Conservation (phyloP, 805 yeast genomes). For the Wickerhamiella occidentalis region DNA sequence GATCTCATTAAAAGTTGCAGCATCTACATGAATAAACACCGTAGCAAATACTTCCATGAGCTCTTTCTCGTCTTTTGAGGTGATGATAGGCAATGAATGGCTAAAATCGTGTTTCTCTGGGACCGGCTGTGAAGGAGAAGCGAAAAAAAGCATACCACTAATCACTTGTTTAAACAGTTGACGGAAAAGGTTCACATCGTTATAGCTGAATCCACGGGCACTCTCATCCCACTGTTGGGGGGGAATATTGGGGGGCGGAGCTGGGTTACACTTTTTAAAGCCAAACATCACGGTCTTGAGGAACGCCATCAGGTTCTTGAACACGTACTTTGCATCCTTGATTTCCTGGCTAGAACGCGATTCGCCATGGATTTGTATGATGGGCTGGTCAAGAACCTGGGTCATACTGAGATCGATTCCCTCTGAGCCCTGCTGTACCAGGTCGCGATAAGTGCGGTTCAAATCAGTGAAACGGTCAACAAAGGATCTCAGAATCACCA, state of each 20-base stretch:
- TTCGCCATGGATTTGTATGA: slow-evolving; percentile 41
- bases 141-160: slow-evolving; percentile 62
- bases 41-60: slow-evolving; percentile 92
- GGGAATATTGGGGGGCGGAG: slow-evolving; percentile 38
- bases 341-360: slow-evolving; percentile 50
- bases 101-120: slow-evolving; percentile 29
- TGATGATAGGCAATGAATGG: slow-evolving; percentile 71
- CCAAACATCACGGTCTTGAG: slow-evolving; percentile 83
- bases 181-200: slow-evolving; percentile 69
- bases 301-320: slow-evolving; percentile 80
- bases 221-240: slow-evolving; percentile 67
- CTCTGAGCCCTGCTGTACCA: slow-evolving; percentile 28
- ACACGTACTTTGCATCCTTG: slow-evolving; percentile 77
- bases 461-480: slow-evolving; percentile 68
- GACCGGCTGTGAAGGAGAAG: slow-evolving; percentile 16
- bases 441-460: slow-evolving; percentile 45
- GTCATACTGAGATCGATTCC: slow-evolving; percentile 6
- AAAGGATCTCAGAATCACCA: slow-evolving; percentile 79
- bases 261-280: slow-evolving; percentile 78
- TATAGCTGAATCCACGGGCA: slow-evolving; percentile 71
- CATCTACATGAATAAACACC: slow-evolving; percentile 85
- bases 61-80: slow-evolving; percentile 88
- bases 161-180: slow-evolving; percentile 75
- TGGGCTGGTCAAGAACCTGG: slow-evolving; percentile 39
- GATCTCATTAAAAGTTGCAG: slow-evolving; percentile 90